phyloP scores from a whole-genome alignment of 352 stramenopile species.

The Globisporangium cederbergense region DNA sequence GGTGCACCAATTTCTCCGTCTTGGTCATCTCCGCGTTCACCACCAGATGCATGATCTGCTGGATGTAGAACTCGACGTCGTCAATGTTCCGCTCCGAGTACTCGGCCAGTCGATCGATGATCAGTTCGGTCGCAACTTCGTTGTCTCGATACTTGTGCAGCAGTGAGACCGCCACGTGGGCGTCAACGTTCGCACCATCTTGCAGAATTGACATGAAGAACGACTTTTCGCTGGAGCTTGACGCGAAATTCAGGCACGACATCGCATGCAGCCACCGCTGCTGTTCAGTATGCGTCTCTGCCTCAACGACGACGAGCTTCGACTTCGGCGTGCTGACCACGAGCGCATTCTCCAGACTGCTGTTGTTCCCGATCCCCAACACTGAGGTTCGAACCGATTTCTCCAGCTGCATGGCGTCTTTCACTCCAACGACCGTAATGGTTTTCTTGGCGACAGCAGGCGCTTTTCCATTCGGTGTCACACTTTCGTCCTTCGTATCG shows the following conservation, averaged over 20 bases:
- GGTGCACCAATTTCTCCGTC: conserved; percentile 62
- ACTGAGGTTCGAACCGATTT: conserved; percentile 44
- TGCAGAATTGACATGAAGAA: conserved; percentile 59
- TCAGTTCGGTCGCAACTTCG: conserved; percentile 47
- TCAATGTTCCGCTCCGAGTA: conserved; percentile 70
- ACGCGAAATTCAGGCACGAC: conserved; percentile 59
- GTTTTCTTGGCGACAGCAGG: conserved; percentile 40
- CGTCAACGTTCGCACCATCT: conserved; percentile 51
- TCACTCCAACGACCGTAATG: conserved; percentile 60
- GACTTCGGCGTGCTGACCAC: conserved; percentile 72
- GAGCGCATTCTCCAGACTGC: conserved; percentile 48
- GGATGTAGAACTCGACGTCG: conserved; percentile 82
- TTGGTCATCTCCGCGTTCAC: conserved; percentile 60
- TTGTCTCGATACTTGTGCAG: conserved; percentile 77
- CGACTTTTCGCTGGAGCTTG: conserved; percentile 40
- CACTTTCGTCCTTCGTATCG: conserved; percentile 44
- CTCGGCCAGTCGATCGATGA: conserved; percentile 59
- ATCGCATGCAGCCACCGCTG: conserved; percentile 74
- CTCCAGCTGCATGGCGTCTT: conserved; percentile 60
- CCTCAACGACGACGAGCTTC: conserved; percentile 63
- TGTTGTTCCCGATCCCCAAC: conserved; percentile 29
- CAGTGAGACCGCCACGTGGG: conserved; percentile 60
- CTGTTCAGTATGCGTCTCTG: conserved; percentile 71
- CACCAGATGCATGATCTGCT: conserved; percentile 73
- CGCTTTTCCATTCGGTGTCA: conserved; percentile 10